Base-by-base conservation (phyloP, 768 basidiomycete genomes). In the Dentipellis sp. region DNA sequence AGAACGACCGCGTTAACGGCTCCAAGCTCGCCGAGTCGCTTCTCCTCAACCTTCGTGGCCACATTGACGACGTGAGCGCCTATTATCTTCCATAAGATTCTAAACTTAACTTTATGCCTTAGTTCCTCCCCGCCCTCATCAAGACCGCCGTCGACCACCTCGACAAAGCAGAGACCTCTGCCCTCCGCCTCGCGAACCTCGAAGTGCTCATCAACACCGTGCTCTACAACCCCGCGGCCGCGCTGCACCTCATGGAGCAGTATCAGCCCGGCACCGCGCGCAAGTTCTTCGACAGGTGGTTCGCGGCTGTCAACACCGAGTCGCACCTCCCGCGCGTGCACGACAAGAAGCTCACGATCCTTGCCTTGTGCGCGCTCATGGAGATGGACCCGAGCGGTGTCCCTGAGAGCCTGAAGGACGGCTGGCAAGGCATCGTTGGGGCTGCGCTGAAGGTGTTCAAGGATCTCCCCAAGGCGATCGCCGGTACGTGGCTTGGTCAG, bases 271-370 rank as follows among this genome's bases (percentile, higher is more conserved):
- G 83, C n/a, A 72, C 76, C 38, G 78, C 86, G 0, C 82, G 85
- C 38, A 65, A 69, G n/a, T 91, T 94, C 76, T 92, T 94, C 66
- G 82, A 90, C 65, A 78, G 74, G 60, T 94, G 91, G 91, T 93
- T 94, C 66, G 78, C 70, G 10, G 81, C 82, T 10, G 87, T 92
- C 69, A 83, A 82, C 56, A 65, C 60, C 38, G 73, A 77, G 35
- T 73, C 68, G 22, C 78, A 75, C 50, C 77, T 93, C 37, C 88
- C 90, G 11, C 81, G 91, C 17, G 91, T 95, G 46, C 91, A 95
- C 66, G 91, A 94, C 71, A 92, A 93, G 78, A 91, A 87, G 69
- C 72, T 94, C 56, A 82, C 80, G 62, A 81, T 94, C 55, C 67
- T 89, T 56, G 82, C 91, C 10, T 68, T 94, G 56, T 88, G 84